Evolutionary conservation across 345 rosid species (phyloP), one percentile per base, ranked within the genome.

Genomic region (Erucastrum elatum): DNA sequence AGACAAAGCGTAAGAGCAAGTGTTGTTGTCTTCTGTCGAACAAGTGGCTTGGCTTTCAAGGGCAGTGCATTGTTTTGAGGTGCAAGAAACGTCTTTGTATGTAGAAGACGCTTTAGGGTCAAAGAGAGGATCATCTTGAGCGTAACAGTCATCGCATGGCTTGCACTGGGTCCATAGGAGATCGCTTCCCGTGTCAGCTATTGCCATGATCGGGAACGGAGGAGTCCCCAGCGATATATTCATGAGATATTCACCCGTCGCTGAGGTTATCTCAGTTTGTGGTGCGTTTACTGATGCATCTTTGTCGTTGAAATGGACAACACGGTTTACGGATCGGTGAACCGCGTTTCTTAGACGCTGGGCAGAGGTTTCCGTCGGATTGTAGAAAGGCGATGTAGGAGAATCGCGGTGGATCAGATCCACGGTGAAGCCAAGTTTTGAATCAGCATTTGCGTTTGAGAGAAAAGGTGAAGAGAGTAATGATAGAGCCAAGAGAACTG

Each of bases 91-190:
- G 5, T 30, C 33, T 64, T 2, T 77, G 70, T 73, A 88, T 4
- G 90, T 85, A 1, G 85, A 72, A 12, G 91, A 91, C 2, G 51
- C 0, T 3, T 62, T 31, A 9, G 86, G 86, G 64, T 82, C 68
- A 5, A 90, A 86, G 7, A 85, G 12, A 0, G 87, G 84, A 69
- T 73, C 61, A 0, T 6, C 37, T 30, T 84, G 87, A 12, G 17
- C 1, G 71, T 34, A 86, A 74, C 88, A 90, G 1, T 68, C n/a
- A 0, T 11, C 0, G 55, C 89, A 83, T 12, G 85, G 82, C 8
- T 37, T 35, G 67, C 85, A 83, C 31, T 83, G 81, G 0, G 79
- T 83, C 83, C 85, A 83, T 1, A 80, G 62, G 21, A 80, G 61
- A 60, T 83, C 85, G 9, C 83, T 80, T 0, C 85, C 85, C 0